Conservation (phyloP, 495 filamentous ascomycete species). For the Neohortaea acidophila region DNA sequence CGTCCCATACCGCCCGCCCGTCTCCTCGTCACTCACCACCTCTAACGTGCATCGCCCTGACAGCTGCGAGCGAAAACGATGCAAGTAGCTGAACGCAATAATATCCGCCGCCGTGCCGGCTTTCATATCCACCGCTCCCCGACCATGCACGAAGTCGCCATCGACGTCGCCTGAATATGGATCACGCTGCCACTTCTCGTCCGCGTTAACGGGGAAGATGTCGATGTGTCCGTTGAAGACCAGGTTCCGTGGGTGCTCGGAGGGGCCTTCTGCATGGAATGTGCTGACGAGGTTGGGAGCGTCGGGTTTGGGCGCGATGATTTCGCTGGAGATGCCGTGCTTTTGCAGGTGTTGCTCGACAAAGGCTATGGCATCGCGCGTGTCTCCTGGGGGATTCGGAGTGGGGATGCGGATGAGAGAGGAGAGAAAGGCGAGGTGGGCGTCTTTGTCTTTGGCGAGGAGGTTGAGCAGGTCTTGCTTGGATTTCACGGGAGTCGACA, state of each 20-base stretch:
- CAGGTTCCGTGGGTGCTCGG: background rate
- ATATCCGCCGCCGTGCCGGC: constrained; percentile 15
- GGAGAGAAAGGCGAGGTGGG: no score
- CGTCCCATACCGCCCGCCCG: constrained; percentile 15
- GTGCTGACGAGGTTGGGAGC: constrained; percentile 12
- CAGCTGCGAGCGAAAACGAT: constrained; percentile 4
- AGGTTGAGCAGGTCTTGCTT: no score
- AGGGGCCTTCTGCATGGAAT: background rate
- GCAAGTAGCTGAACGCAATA: constrained; percentile 11
- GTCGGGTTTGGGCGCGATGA: constrained; percentile 4
- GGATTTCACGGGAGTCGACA: no score
- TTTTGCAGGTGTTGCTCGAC: no score
- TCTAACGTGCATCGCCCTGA: constrained; percentile 8
- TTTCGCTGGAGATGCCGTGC: constrained; percentile 3
- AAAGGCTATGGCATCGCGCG: no score
- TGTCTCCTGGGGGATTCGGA: no score
- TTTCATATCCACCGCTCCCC: constrained; percentile 17
- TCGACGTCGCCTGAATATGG: constrained; percentile 16
- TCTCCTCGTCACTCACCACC: constrained; percentile 16
- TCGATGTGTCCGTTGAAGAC: constrained; percentile 17
- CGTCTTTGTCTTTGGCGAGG: no score
- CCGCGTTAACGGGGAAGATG: constrained; percentile 9
- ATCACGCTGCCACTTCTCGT: constrained; percentile 13
- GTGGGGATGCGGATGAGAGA: no score
- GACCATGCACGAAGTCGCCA: constrained; percentile 10